Base-by-base conservation (phyloP, 225 moss, liverwort and hornwort species). In the Pseudoscleropodium purum region DNA sequence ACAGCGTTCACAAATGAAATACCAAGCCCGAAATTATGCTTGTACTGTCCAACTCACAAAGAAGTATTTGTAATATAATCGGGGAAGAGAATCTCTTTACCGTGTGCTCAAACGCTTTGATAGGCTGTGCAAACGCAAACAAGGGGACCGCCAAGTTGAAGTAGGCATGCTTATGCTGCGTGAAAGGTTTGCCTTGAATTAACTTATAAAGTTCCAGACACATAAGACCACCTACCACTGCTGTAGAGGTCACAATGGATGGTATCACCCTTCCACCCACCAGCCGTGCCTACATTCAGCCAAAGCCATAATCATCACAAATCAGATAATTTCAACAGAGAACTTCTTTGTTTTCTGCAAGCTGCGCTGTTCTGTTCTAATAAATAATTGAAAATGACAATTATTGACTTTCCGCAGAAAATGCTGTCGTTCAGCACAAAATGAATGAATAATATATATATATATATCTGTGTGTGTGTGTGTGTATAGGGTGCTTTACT, bases 151-250 rank as follows among this genome's bases (percentile, higher is more conserved):
- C 95, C 90, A 99, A 94, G 90, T 97, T 99, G 92, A 99, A 97
- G 91, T 94, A 99, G 33, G 96, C 94, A 92, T 99, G 98, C 86
- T 94, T 97, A 52, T 96, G 93, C 47, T 95, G 92, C 51, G 91
- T 91, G 49, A 96, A 90, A 85, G 96, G 93, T 80, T 96, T 97
- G 66, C 92, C 87, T 90, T 95, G 97, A 84, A 99, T 81, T 37
- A 95, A 82, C 91, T 99, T 99, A 90, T 97, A 99, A 75, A 99
- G 93, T 86, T 99, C 98, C 89, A 99, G 94, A 86, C 98, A 99
- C 98, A 99, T 99, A 62, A 99, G 95, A 72, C 98, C 98, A 61
- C 95, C 98, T 51, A 97, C 95, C 41, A 99, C 95, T 90, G 98
- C 95, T 85, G 97, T 99, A 43, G 97, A 93, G 84, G 98, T 99